Conservation (phyloP, 441 rosid genomes). For the Gossypium aridum region DNA sequence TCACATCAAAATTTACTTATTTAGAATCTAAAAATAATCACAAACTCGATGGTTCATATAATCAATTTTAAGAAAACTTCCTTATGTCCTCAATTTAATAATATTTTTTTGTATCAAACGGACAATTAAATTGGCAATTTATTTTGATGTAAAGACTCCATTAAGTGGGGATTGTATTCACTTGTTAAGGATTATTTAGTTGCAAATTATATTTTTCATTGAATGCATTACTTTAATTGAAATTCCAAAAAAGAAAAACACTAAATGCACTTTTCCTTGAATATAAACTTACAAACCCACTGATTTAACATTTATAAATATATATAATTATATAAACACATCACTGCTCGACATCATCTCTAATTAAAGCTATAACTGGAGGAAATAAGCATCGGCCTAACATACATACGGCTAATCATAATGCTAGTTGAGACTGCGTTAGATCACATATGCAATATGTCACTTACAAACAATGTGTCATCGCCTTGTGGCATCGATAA, state of each 20-base stretch:
- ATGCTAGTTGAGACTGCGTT: neutral
- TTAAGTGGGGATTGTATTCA: neutral
- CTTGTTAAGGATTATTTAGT: neutral
- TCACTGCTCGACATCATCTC: neutral
- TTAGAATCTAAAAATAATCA: too few species aligned
- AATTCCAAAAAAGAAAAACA: neutral
- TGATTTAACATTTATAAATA: neutral
- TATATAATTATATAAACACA: neutral
- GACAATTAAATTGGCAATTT: neutral
- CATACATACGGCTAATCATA: neutral
- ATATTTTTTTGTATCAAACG: neutral
- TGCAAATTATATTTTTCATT: neutral
- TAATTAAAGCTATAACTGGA: neutral
- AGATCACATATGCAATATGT: neutral
- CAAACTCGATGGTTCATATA: too few species aligned
- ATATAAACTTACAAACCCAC: neutral
- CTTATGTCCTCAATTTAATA: neutral
- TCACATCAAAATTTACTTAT: too few species aligned
- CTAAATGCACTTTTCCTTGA: neutral
- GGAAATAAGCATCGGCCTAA: neutral
- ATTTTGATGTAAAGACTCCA: neutral
- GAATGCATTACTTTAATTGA: neutral
- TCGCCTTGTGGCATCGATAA: constrained; percentile 74
- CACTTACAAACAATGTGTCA: constrained; percentile 15
- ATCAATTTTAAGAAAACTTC: neutral